Conservation (phyloP, 2,329 filamentous ascomycete genomes). For the Botrytis deweyae region DNA sequence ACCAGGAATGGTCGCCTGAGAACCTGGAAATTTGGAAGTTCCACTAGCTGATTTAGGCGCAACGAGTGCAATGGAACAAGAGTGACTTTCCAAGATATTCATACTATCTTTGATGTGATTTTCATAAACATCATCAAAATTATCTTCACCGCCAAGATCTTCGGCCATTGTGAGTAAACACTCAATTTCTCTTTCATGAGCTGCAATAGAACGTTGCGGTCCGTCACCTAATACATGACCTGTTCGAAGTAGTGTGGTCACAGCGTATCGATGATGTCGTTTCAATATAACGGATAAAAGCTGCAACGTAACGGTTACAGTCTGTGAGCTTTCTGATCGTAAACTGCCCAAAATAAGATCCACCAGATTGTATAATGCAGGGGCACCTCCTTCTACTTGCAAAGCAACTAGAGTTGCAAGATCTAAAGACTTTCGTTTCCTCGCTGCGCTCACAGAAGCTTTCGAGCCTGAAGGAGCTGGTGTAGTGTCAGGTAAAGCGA, state of each 20-base stretch:
- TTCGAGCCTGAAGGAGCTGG: slow-evolving; percentile 38
- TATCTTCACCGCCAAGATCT: slow-evolving; percentile 65
- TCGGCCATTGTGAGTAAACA: slow-evolving; percentile 67
- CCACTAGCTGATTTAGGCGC: slow-evolving; percentile 58
- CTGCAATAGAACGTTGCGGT: slow-evolving; percentile 66
- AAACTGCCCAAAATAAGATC: slow-evolving; percentile 87
- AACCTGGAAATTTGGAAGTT: slow-evolving; percentile 55
- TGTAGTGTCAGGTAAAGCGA: slow-evolving; percentile 69
- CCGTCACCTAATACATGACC: slow-evolving; percentile 55
- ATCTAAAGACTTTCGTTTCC: slow-evolving; percentile 85
- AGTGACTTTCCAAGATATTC: slow-evolving; percentile 67
- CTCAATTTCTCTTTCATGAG: slow-evolving; percentile 72
- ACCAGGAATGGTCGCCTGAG: slow-evolving; percentile 57
- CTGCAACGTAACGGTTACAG: slow-evolving; percentile 83
- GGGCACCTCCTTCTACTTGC: slow-evolving; percentile 72
- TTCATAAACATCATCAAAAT: slow-evolving; percentile 72
- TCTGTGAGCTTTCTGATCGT: slow-evolving; percentile 81
- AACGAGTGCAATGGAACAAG: slow-evolving; percentile 69
- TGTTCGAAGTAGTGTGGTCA: slow-evolving; percentile 71
- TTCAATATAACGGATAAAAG: slow-evolving; percentile 82
- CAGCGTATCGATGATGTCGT: slow-evolving; percentile 83
- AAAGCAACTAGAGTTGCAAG: slow-evolving; percentile 76
- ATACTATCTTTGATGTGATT: slow-evolving; percentile 69
- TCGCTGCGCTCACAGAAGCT: slow-evolving; percentile 64
- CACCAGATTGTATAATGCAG: slow-evolving; percentile 87